Evolutionary conservation across 345 rosid genomes (phyloP).

Genomic region (Stellera chamaejasme): DNA sequence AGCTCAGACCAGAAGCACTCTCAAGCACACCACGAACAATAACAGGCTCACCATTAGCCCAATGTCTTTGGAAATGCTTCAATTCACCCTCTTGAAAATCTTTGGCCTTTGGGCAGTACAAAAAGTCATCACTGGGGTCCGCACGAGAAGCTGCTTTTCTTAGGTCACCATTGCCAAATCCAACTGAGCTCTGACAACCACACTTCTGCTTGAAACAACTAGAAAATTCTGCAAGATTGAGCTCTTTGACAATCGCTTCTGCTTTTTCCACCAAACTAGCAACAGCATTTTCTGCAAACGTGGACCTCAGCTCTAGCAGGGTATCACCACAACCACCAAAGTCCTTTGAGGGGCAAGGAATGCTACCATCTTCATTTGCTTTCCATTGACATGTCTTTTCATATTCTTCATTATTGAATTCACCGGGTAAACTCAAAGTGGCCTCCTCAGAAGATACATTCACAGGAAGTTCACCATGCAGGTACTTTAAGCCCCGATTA

Average conservation of each 20-base stretch:
- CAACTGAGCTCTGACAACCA: slow-evolving; percentile 36
- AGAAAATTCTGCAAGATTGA: slow-evolving; percentile 4
- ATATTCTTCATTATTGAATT: slow-evolving; percentile 10
- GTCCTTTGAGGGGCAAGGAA: slow-evolving; percentile 38
- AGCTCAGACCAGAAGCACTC: slow-evolving; percentile 56
- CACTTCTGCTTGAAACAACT: slow-evolving; percentile 20
- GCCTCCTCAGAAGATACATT: background rate
- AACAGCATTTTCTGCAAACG: slow-evolving; percentile 28
- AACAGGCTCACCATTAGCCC: slow-evolving; percentile 75
- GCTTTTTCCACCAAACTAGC: slow-evolving; percentile 34
- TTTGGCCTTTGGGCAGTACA: slow-evolving; percentile 48
- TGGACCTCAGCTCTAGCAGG: slow-evolving; percentile 28
- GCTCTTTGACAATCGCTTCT: slow-evolving; percentile 18
- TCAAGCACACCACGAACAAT: slow-evolving; percentile 52
- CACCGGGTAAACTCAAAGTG: background rate
- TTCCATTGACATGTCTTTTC: slow-evolving; percentile 31
- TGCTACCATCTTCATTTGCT: slow-evolving; percentile 39
- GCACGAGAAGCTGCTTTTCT: slow-evolving; percentile 54
- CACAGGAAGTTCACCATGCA: slow-evolving; percentile 29
- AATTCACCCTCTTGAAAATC: slow-evolving; percentile 30
- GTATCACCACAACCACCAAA: slow-evolving; percentile 45
- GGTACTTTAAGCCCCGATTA: slow-evolving; percentile 19
- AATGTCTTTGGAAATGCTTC: slow-evolving; percentile 68
- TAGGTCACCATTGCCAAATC: slow-evolving; percentile 13
- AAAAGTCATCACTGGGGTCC: slow-evolving; percentile 42